Evolutionary conservation across 805 yeast genomes (phyloP).

Genomic region (Nakazawaea pomicola): DNA sequence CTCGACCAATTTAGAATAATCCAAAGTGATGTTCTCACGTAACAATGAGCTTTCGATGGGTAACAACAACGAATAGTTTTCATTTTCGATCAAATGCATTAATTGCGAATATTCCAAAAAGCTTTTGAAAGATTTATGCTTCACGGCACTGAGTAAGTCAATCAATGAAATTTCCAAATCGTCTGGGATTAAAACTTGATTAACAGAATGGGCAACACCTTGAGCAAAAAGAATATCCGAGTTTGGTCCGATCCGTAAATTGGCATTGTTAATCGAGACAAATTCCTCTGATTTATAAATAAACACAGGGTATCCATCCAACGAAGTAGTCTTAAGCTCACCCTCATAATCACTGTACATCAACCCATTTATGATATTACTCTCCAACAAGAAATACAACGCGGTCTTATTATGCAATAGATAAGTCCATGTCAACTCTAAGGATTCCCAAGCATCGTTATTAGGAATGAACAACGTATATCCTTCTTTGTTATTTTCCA

Average conservation of each 20-base stretch:
- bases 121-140: slow-evolving; percentile 29
- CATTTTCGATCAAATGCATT: slow-evolving; percentile 24
- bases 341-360: slow-evolving; percentile 60
- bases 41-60: slow-evolving; percentile 60
- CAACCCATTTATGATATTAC: slow-evolving; percentile 55
- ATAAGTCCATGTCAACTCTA: slow-evolving; percentile 57
- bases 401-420: slow-evolving; percentile 47
- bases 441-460: slow-evolving; percentile 61
- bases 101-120: neutral
- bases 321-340: slow-evolving; percentile 22
- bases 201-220: slow-evolving; percentile 79
- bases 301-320: slow-evolving; percentile 22
- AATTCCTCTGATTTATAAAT: slow-evolving; percentile 17
- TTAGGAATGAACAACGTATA: slow-evolving; percentile 80
- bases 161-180: slow-evolving; percentile 44
- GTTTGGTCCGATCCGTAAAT: slow-evolving; percentile 33
- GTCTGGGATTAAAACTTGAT: slow-evolving; percentile 51
- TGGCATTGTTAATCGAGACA: slow-evolving; percentile 28
- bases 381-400: slow-evolving; percentile 48
- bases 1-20: slow-evolving; percentile 33
- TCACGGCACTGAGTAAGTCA: slow-evolving; percentile 53
- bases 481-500: slow-evolving; percentile 49
- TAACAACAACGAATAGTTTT: slow-evolving; percentile 57
- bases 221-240: slow-evolving; percentile 71
- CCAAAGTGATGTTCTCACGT: slow-evolving; percentile 43